Base-by-base conservation (phyloP, 2,329 filamentous ascomycete species). In the Domatiomyces globalis region DNA sequence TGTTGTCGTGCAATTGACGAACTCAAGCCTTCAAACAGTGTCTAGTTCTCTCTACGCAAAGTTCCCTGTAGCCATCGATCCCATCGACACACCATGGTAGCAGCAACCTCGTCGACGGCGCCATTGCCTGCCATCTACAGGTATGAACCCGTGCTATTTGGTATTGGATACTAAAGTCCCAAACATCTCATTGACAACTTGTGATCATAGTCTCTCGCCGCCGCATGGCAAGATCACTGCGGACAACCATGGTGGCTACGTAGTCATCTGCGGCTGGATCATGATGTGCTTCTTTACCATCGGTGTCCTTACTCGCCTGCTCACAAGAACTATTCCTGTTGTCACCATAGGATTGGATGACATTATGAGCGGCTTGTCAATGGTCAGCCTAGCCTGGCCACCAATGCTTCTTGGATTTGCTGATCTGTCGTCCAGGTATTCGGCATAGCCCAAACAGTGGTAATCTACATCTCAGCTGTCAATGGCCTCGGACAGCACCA, bases 211-310 rank as follows among this genome's bases (percentile, higher is more conserved):
- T 33, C 29, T 33, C 8, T 33, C 29, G 19, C 45, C 49, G 5
- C 22, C 49, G 15, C 49, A 48, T n/a, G 49, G 49, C 45, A 22
- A 44, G n/a, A 48, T 51, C 17, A 51, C 49, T 17, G 49, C 46
- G 27, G 45, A 43, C 36, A 43, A 48, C 44, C 49, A 51, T 42
- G 49, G 49, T 4, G 49, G 19, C 18, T 39, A 36, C 33, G 45
- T 48, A 10, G 49, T 51, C 42, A 48, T 51, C 20, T 18, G 33
- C 19, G 27, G 44, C 49, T 51, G 49, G 49, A 51, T 51, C 44
- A 17, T 51, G 44, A 48, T 51, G 49, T 51, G 49, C 19, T 51
- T 48, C 49, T 51, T 51, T n/a, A 19, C 33, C 19, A 22, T 51
- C 27, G 29, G 44, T 27, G 49, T 51, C 25, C 44, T 45, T 43